Evolutionary conservation across 139 green algal genomes (phyloP), one percentile per base, ranked within the genome.

Genomic region (Microglena sp.): DNA sequence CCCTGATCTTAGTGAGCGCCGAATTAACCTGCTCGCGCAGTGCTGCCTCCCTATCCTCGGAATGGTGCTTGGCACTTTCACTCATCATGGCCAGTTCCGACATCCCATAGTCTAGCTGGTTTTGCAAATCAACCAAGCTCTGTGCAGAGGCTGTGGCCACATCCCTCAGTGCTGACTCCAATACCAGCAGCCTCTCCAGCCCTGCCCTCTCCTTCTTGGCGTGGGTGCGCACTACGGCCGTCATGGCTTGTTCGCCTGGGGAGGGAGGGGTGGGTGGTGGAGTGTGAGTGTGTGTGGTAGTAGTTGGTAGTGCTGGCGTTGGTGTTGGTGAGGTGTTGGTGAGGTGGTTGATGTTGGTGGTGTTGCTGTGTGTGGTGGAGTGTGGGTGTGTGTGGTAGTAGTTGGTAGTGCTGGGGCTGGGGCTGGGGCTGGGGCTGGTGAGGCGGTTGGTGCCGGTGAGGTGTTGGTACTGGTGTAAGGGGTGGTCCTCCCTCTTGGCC

Each of bases 11-110:
- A 6, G 46, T 30, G 55, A 81, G 66, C 26, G 74, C 69, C 7
- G 24, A 60, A 46, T 81, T 81, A 60, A 81, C 74, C 54, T 81
- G 74, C 29, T 69, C 58, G 1, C 74, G 55, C 34, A 81, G 56
- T 3, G 45, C 74, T 24, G 65, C 69, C 61, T 81, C 74, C n/a
- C 69, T 60, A 46, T 74, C 74, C 65, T 81, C 69, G 24, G 61
- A 64, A 21, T 44, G 11, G 4, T 27, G 35, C 35, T 40, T 46
- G 0, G 55, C 71, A 3, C 26, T 28, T 22, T 77, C 71, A 26
- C 73, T 64, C 40, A 70, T 66, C 4, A 60, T 33, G 0, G 65
- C 66, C 27, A 77, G 50, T 3, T 66, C 53, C 26, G 60, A 15
- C 29, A 62, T 18, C 30, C 60, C 53, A n/a, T n/a, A n/a, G n/a